phyloP scores from a whole-genome alignment of 78 protist genomes.

The Guillardia theta region DNA sequence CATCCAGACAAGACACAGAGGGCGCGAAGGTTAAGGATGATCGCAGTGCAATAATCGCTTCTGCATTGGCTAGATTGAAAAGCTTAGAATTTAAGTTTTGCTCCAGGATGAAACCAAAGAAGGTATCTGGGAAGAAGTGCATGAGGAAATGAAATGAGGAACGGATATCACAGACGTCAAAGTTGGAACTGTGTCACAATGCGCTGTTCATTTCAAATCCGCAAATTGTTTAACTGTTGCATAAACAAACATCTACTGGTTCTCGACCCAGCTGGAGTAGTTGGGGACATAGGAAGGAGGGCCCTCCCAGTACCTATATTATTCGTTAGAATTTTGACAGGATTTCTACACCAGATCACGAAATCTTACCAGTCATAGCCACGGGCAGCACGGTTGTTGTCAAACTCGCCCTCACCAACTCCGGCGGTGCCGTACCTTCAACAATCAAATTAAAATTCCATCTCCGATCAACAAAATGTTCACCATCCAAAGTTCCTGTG shows the following conservation, averaged over 20 bases:
- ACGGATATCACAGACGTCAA: no score
- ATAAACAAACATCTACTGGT: neutral
- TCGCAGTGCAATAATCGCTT: no score
- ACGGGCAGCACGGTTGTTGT: neutral
- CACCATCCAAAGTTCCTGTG: neutral
- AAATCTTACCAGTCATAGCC: neutral
- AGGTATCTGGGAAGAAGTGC: no score
- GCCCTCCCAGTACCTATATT: neutral
- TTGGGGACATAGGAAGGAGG: neutral
- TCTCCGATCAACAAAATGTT: neutral
- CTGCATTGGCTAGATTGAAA: no score
- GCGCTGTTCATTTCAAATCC: no score
- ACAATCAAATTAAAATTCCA: neutral
- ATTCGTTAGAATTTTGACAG: neutral
- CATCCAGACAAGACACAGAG: no score
- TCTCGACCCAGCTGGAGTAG: neutral
- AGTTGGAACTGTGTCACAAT: no score
- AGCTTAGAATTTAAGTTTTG: no score
- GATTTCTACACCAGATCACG: neutral
- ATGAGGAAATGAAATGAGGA: no score
- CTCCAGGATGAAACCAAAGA: no score
- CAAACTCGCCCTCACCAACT: neutral
- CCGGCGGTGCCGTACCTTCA: conserved; percentile 5
- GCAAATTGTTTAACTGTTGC: no score
- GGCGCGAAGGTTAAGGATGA: no score